phyloP scores from a whole-genome alignment of 495 filamentous ascomycete species.

The Chlorociboria aeruginascens region DNA sequence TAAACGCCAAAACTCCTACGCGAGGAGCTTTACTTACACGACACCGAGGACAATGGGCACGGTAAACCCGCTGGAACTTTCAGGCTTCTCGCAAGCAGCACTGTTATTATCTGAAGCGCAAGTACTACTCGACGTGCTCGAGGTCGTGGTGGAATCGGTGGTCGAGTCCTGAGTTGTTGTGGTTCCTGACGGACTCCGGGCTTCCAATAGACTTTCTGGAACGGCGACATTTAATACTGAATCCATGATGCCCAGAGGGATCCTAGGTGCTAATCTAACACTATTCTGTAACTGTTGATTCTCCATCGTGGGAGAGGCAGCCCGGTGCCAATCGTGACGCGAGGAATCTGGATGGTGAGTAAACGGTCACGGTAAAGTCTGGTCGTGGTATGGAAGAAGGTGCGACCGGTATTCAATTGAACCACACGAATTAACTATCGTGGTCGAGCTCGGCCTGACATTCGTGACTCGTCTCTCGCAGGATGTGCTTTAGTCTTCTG shows the following conservation, averaged over 20 bases:
- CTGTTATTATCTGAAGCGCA: neutral
- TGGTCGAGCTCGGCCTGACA: neutral
- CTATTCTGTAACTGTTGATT: conserved; percentile 7
- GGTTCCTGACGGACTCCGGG: neutral
- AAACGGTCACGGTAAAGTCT: neutral
- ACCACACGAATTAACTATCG: too few relatives aligned
- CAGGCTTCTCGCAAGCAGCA: conserved; percentile 43
- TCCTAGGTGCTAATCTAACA: conserved; percentile 12
- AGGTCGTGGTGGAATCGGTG: conserved; percentile 1
- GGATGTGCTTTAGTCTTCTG: conserved; percentile 6
- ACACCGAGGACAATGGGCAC: conserved; percentile 71
- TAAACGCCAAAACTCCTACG: neutral
- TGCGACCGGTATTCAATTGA: neutral
- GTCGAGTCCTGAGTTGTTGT: neutral
- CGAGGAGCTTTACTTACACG: conserved; percentile 47
- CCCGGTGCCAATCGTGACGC: neutral
- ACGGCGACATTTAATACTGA: conserved; percentile 10
- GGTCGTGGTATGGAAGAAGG: conserved; percentile 1
- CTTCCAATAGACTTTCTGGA: conserved; percentile 11
- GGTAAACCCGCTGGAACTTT: conserved; percentile 45
- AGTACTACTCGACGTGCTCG: neutral
- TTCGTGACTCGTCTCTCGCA: conserved; percentile 1
- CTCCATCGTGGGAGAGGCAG: conserved; percentile 8
- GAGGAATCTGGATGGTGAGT: neutral
- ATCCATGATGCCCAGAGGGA: conserved; percentile 7